phyloP scores from a whole-genome alignment of 2,329 filamentous ascomycete species.

The Colletotrichum sp. region DNA sequence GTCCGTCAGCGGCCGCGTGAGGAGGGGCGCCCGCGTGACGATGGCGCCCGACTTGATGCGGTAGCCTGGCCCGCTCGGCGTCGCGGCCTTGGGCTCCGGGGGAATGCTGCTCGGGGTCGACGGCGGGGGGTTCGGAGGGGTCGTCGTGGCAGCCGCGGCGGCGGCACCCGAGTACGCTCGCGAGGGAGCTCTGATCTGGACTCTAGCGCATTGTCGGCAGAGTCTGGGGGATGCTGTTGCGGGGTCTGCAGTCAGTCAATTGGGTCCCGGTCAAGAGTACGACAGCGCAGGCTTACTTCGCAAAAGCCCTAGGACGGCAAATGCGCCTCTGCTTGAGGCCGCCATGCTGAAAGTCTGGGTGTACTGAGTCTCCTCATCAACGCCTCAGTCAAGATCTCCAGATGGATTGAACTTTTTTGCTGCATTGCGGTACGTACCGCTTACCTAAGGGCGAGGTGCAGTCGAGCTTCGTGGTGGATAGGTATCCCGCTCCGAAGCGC shows the following conservation, averaged over 20 bases:
- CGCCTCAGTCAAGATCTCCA: slow-evolving; percentile 16
- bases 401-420: slow-evolving; percentile 32
- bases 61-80: slow-evolving; percentile 36
- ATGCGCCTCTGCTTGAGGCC: slow-evolving; percentile 61
- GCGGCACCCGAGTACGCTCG: slow-evolving; percentile 39
- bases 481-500: neutral
- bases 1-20: slow-evolving; percentile 81
- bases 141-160: slow-evolving; percentile 23
- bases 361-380: slow-evolving; percentile 6
- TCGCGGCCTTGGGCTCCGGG: slow-evolving; percentile 25
- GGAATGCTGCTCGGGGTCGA: slow-evolving; percentile 29
- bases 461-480: neutral
- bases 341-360: slow-evolving; percentile 46
- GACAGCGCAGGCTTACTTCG: slow-evolving; percentile 45
- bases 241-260: slow-evolving; percentile 5
- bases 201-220: slow-evolving; percentile 43
- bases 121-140: slow-evolving; percentile 23
- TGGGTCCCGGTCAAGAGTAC: neutral
- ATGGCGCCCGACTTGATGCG: slow-evolving; percentile 72
- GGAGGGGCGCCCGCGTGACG: slow-evolving; percentile 84
- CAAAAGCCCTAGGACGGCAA: slow-evolving; percentile 52
- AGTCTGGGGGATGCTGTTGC: slow-evolving; percentile 32
- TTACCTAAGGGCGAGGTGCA: slow-evolving; percentile 9
- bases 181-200: slow-evolving; percentile 27
- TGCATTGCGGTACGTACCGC: slow-evolving; percentile 28